Evolutionary conservation across 805 yeast genomes (phyloP), one percentile per base, ranked within the genome.

Genomic region (Saccharomycopsis sp.): DNA sequence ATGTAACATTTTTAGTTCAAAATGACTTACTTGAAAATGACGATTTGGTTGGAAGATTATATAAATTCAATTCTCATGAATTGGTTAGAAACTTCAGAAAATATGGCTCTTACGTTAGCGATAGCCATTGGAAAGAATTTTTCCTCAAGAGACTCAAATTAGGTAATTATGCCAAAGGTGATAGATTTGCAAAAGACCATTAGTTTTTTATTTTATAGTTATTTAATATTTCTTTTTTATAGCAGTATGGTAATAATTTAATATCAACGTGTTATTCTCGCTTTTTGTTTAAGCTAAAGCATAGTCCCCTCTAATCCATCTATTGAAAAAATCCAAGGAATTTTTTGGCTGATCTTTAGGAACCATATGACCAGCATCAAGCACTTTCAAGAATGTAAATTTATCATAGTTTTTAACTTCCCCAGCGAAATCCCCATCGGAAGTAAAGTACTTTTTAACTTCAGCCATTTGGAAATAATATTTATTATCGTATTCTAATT

Each of bases 361-460:
- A 53, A 86, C 95, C 95, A 87, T 84, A 63, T 87, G 96, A 8
- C 96, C 96, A 31, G 90, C 95, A 51, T 78, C 84, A 53, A 62
- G 82, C 33, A 87, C 72, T 59, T 95, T 74, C 57, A 86, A 70
- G 64, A 83, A 87, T 3, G 94, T 79, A 57, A 87, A 79, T 35
- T 79, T 72, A 20, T 74, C 78, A 56, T 65, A 74, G 60, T 77
- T 81, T 68, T 86, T 87, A 23, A 80, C 81, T 56, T 82, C 77
- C 48, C 97, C 97, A 9, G 51, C 51, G 27, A 61, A 56, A 40
- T 66, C 62, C 23, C 67, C 67, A 20, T 61, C 54, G 9, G 48
- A 63, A 40, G 56, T 53, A 13, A 22, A 11, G 29, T 75, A 79
- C 36, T 67, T 61, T 50, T 57, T 62, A 50, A 70, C 51, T 28